Evolutionary conservation across 305 asterid species (phyloP), one percentile per base, ranked within the genome.

Genomic region (Rubia balearica): DNA sequence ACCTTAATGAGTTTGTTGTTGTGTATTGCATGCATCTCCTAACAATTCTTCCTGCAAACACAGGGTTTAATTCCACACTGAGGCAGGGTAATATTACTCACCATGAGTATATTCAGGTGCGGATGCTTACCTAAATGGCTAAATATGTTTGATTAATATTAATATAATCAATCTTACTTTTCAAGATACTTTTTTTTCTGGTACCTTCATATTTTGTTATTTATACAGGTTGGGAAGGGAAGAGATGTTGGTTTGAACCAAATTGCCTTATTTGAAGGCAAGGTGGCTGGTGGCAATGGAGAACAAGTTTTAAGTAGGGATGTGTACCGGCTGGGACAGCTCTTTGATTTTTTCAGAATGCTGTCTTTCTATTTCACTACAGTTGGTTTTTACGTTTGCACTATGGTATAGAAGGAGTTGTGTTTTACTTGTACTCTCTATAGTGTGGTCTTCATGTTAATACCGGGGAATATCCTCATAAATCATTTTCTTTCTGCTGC

Each of bases 191-290:
- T 2, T 41, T 60, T 27, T 22, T 53, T 22, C 75, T 51, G 59
- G 9, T 73, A 75, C 70, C 64, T 78, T 82, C 59, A 75, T 77
- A 43, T 38, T 56, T 33, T 68, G 72, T 69, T 74, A 62, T 16
- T 80, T 71, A 77, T 73, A 60, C 79, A 93, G 98, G 99, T 95
- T 84, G 99, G 99, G 75, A 95, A 95, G 84, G 99, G 98, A 69
- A 91, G 99, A 83, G 99, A 95, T 83, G 99, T 95, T 76, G 99
- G 99, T 71, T 83, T 95, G 82, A 95, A 95, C 84, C 99, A 95
- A 78, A 95, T 95, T 73, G 98, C 99, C 43, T 76, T 91, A 73
- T 95, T 95, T 80, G 99, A 95, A 84, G 99, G 97, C 73, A 95
- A 95, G 85, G 99, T 95, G 41, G 96, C 99, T 67, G 98, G 98